Base-by-base conservation (phyloP, 768 basidiomycete species). In the Russula dissimulans region DNA sequence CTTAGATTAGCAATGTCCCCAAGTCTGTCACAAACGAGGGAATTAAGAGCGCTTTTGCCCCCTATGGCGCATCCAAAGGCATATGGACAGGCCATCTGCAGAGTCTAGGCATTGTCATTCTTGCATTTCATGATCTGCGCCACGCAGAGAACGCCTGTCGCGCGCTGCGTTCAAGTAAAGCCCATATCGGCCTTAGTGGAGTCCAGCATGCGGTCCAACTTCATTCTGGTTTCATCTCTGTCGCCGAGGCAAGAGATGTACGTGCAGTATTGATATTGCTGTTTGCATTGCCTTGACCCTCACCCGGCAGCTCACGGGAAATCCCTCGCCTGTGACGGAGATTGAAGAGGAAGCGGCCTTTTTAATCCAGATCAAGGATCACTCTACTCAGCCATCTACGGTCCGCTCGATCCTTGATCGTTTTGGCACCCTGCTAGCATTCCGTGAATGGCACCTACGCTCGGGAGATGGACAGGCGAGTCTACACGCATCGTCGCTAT, bases 191-290 rank as follows among this genome's bases (percentile, higher is more conserved):
- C 26, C 22, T 59, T 45, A 44, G 61, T 14, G 64, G 54, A 4
- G 47, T 54, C 26, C 43, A 54, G 7, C 50, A 47, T 12, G 56
- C 59, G 1, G 51, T 66, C 12, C 54, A 61, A 44, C 59, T 66
- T 14, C 59, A 50, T 47, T 64, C 65, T 8, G 59, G 43, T n/a
- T 66, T 57, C 48, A 54, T 66, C 4, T 57, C 55, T 10, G 56
- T 66, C 3, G 53, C 32, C 12, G 65, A 66, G 49, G 65, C 65
- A n/a, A 65, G 63, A 54, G 57, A 66, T 50, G 65, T 66, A 51
- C 43, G 63, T 44, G 59, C 34, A 29, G 12, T 3, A 46, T 42
- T 55, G 18, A 51, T 53, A 18, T n/a, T 8, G 15, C 14, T 39
- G 38, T 22, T 22, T 45, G 38, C 9, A 31, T 41, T 26, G 8